Evolutionary conservation across 345 rosid genomes (phyloP).

Genomic region (Pugionium cornutum): DNA sequence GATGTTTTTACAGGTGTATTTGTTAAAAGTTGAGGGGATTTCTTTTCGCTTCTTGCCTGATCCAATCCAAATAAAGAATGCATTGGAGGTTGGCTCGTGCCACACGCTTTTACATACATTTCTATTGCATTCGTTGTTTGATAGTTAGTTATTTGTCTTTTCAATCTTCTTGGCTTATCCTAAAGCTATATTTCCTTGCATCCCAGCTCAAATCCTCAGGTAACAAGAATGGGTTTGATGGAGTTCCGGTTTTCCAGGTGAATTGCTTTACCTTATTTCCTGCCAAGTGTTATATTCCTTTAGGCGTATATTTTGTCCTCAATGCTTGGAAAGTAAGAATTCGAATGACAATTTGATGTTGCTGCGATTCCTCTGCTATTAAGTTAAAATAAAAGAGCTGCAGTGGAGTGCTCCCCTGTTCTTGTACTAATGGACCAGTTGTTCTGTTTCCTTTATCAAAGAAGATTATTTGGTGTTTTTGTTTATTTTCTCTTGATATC

Average conservation of each 20-base stretch:
- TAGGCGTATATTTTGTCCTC: not conserved
- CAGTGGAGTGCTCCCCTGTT: not conserved
- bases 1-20: constrained; percentile 58
- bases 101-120: not conserved
- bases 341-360: not conserved
- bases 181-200: constrained; percentile 24
- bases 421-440: too few relatives aligned
- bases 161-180: not conserved
- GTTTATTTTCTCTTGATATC: constrained; percentile 11
- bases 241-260: constrained; percentile 99
- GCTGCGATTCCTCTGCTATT: not conserved
- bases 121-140: not conserved
- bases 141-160: not conserved
- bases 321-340: not conserved
- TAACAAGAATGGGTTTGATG: constrained; percentile 70
- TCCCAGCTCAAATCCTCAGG: constrained; percentile 62
- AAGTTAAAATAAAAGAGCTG: not conserved
- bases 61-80: constrained; percentile 90
- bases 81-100: constrained; percentile 64
- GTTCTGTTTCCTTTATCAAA: too few relatives aligned
- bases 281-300: not conserved
- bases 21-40: constrained; percentile 90
- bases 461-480: not conserved
- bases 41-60: constrained; percentile 93
- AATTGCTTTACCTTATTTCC: not conserved